A percentile compares a stretch with the other conserved stretches of the same genome.
phyloP scores from a whole-genome alignment of 805 yeast species.

The Wickerhamiella qilinensis region DNA sequence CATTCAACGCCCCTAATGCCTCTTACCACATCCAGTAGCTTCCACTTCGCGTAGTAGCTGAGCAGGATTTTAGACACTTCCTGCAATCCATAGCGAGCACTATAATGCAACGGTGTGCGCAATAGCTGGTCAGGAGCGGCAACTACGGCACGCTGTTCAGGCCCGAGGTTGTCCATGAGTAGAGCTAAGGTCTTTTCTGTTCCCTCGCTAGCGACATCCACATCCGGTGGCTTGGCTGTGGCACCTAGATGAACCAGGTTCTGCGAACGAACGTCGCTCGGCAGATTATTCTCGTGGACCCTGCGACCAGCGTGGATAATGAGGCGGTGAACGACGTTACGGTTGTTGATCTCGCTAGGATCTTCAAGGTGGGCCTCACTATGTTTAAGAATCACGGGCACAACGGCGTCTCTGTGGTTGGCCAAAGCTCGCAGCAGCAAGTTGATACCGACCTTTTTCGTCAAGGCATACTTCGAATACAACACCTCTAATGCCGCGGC shows the following conservation, averaged over 20 bases:
- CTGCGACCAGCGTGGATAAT: conserved; percentile 59
- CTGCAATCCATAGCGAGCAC: conserved; percentile 71
- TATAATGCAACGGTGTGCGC: conserved; percentile 80
- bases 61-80: conserved; percentile 44
- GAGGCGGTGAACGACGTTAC: conserved; percentile 76
- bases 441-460: conserved; percentile 28
- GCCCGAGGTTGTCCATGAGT: conserved; percentile 40
- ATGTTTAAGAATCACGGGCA: conserved; percentile 36
- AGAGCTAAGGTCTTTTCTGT: conserved; percentile 24
- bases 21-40: conserved; percentile 11
- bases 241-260: background rate
- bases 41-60: conserved; percentile 41
- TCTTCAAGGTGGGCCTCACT: conserved; percentile 40
- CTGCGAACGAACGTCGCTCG: background rate
- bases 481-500: conserved; percentile 27
- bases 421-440: conserved; percentile 12
- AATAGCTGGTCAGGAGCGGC: conserved; percentile 57
- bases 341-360: conserved; percentile 55
- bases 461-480: conserved; percentile 30
- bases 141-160: conserved; percentile 36
- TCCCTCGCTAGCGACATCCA: background rate
- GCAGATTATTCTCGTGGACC: background rate
- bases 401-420: conserved; percentile 27
- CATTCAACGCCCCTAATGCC: conserved; percentile 16
- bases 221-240: conserved; percentile 1